A percentile compares a stretch with the other conserved stretches of the same genome.
Conservation (phyloP, 352 stramenopile species). For the Globisporangium okanoganense region DNA sequence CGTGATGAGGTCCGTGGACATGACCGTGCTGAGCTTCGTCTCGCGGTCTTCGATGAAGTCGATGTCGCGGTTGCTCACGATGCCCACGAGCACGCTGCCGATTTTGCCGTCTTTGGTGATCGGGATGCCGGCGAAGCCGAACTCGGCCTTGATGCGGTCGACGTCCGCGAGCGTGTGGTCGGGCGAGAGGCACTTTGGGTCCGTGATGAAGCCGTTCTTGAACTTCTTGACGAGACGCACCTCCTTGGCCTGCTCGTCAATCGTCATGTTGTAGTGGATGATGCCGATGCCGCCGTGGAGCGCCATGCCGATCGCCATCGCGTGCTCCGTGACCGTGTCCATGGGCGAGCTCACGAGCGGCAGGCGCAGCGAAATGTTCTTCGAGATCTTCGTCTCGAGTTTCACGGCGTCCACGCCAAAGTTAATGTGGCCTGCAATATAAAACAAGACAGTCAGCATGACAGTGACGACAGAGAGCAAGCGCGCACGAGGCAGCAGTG, state of each 20-base stretch:
- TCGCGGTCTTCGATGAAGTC: conserved; percentile 96
- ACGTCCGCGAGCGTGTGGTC: conserved; percentile 96
- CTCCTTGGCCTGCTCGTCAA: conserved; percentile 96
- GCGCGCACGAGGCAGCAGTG: neutral
- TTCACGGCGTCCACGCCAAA: conserved; percentile 93
- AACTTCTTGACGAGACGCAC: conserved; percentile 97
- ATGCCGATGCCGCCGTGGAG: conserved; percentile 99
- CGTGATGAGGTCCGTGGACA: conserved; percentile 91
- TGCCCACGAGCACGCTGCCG: conserved; percentile 96
- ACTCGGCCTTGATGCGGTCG: conserved; percentile 92
- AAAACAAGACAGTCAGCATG: neutral
- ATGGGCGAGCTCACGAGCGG: conserved; percentile 98
- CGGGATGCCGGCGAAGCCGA: conserved; percentile 98
- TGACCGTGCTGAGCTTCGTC: conserved; percentile 84
- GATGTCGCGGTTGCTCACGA: conserved; percentile 99
- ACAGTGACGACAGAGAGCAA: neutral
- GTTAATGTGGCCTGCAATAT: conserved; percentile 82
- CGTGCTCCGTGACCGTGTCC: conserved; percentile 99
- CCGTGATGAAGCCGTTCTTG: conserved; percentile 99
- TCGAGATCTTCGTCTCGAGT: conserved; percentile 92
- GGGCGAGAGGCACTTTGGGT: conserved; percentile 95
- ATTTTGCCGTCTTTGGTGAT: conserved; percentile 98
- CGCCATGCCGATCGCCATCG: conserved; percentile 99
- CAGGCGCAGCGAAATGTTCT: conserved; percentile 95
- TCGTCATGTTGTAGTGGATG: conserved; percentile 99